These are phyloP conservation scores for Aspergillus oerlinghausenensis DNA, from an alignment of 2,329 filamentous ascomycete genomes.

Conservation along the genomic window DNA sequence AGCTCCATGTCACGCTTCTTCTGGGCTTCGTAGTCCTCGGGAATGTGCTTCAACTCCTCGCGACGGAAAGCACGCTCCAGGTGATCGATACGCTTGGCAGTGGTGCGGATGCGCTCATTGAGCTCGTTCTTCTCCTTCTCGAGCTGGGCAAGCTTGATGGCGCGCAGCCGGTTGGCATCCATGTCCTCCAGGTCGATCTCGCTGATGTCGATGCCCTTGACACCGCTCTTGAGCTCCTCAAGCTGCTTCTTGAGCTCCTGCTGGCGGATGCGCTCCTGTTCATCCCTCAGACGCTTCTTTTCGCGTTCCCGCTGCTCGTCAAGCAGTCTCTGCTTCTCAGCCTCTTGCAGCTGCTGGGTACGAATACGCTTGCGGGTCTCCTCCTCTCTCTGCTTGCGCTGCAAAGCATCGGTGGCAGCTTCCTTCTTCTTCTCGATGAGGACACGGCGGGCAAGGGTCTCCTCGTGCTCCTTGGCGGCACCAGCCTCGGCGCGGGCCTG, in stretches of 20 bases:
- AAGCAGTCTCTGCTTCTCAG: conserved; percentile 81
- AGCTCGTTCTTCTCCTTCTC: conserved; percentile 98
- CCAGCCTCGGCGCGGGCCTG: conserved; percentile 78
- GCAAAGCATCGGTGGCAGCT: conserved; percentile 80
- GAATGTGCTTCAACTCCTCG: conserved; percentile 89
- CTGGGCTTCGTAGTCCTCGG: conserved; percentile 79
- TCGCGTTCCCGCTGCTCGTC: conserved; percentile 91
- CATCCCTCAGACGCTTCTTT: conserved; percentile 75
- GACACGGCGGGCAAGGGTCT: conserved; percentile 78
- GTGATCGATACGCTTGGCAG: conserved; percentile 93
- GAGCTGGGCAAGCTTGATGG: conserved; percentile 90
- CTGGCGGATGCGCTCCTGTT: conserved; percentile 84
- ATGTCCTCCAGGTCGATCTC: conserved; percentile 72
- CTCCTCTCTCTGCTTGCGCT: conserved; percentile 87
- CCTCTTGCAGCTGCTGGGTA: conserved; percentile 82
- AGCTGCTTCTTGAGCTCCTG: conserved; percentile 92
- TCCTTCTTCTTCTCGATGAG: conserved; percentile 97
- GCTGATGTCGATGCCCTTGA: conserved; percentile 74
- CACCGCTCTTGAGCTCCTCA: conserved; percentile 82
- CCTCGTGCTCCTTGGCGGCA: conserved; percentile 85
- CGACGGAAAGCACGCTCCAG: conserved; percentile 94
- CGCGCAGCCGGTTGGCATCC: conserved; percentile 83
- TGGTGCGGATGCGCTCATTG: conserved; percentile 82
- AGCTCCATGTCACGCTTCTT: conserved; percentile 70
- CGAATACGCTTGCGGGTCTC: conserved; percentile 81